These are phyloP conservation scores for Raffaelea ambrosiae DNA, from an alignment of 2,329 filamentous ascomycete genomes.

Conservation along the genomic window DNA sequence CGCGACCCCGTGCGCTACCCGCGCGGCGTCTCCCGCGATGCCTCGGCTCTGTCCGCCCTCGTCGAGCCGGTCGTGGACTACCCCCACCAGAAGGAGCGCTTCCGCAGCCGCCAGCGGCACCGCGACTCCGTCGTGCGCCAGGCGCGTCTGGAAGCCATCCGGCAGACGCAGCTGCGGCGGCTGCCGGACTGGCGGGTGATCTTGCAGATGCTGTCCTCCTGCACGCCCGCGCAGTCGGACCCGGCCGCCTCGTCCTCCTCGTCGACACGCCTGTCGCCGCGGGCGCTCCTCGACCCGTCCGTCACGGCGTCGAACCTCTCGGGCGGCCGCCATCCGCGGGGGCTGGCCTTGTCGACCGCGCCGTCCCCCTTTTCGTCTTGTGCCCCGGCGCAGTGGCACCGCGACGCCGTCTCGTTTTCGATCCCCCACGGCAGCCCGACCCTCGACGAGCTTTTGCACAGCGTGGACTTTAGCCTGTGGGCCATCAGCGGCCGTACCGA, in stretches of 20 bases:
- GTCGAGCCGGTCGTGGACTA: conserved; percentile 17
- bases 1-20: conserved; percentile 14
- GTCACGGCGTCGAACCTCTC: too few relatives aligned
- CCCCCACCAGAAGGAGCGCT: conserved; percentile 13
- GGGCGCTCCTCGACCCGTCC: neutral
- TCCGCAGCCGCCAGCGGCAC: conserved; percentile 14
- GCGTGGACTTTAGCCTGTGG: conserved; percentile 16
- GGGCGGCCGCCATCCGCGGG: too few relatives aligned
- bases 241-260: neutral
- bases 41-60: conserved; percentile 18
- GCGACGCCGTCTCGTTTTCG: conserved; percentile 17
- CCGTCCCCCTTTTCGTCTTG: neutral
- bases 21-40: neutral
- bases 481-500: conserved; percentile 19
- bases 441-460: conserved; percentile 11
- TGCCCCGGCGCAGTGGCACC: neutral
- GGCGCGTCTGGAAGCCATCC: conserved; percentile 25
- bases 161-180: conserved; percentile 18
- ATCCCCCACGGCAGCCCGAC: conserved; percentile 13
- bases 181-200: conserved; percentile 31
- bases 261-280: neutral
- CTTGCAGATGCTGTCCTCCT: conserved; percentile 27
- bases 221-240: conserved; percentile 18
- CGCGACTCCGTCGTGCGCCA: conserved; percentile 25
- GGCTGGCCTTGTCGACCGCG: neutral